phyloP scores from a whole-genome alignment of 139 green algal genomes.

The Chlorella sp. region DNA sequence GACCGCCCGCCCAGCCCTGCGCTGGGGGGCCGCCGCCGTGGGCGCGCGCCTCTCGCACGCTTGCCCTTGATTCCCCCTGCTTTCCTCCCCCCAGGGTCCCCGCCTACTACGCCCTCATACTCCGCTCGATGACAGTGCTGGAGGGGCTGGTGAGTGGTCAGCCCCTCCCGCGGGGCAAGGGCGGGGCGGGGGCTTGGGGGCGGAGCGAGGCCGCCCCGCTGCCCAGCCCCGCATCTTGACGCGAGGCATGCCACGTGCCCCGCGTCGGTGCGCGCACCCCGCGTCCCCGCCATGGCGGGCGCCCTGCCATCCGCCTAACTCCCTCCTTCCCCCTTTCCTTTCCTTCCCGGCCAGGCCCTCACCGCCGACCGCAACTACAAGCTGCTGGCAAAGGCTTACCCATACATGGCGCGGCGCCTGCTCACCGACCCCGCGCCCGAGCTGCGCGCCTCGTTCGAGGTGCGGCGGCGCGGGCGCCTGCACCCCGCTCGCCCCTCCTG shows the following conservation, averaged over 20 bases:
- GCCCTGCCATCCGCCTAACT: too few relatives aligned
- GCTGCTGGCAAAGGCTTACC: conserved; percentile 92
- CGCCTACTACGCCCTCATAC: conserved; percentile 96
- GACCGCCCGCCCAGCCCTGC: too few relatives aligned
- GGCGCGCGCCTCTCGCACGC: too few relatives aligned
- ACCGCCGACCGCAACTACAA: conserved; percentile 75
- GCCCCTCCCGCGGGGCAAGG: too few relatives aligned
- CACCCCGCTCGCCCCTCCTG: not conserved
- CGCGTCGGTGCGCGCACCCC: too few relatives aligned
- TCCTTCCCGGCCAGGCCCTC: conserved; percentile 84
- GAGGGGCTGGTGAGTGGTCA: conserved; percentile 94
- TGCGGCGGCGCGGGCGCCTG: not conserved
- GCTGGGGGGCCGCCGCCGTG: too few relatives aligned
- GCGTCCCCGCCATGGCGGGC: too few relatives aligned
- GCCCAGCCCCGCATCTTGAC: too few relatives aligned
- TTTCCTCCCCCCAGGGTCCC: conserved; percentile 65
- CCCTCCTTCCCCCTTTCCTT: conserved; percentile 95
- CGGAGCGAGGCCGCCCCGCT: too few relatives aligned
- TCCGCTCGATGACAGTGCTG: conserved; percentile 94
- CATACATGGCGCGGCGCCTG: conserved; percentile 94
- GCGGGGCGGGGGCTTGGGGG: too few relatives aligned
- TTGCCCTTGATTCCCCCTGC: too few relatives aligned
- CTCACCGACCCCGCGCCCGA: conserved; percentile 90
- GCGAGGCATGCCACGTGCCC: too few relatives aligned
- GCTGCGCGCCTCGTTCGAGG: conserved; percentile 53